Conservation (phyloP, 1,284 basidiomycete genomes). For the Fomitiporia mediterranea region DNA sequence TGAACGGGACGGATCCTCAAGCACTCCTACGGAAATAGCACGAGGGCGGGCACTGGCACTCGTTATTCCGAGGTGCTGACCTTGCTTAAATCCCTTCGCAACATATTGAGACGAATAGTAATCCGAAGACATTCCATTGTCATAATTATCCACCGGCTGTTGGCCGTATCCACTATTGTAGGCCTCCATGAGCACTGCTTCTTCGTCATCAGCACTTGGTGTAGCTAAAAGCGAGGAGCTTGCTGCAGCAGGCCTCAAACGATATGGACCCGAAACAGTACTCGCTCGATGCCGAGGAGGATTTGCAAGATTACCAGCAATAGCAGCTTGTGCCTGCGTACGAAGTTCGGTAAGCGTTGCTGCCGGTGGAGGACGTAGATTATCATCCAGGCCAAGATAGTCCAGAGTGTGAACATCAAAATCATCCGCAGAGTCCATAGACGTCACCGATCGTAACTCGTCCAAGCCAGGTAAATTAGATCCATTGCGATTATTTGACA, state of each 20-base stretch:
- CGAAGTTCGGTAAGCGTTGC: slow-evolving; percentile 82
- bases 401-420: slow-evolving; percentile 92
- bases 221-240: slow-evolving; percentile 51
- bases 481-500: slow-evolving; percentile 55
- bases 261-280: slow-evolving; percentile 83
- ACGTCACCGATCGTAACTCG: slow-evolving; percentile 73
- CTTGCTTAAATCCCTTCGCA: slow-evolving; percentile 67
- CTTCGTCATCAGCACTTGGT: slow-evolving; percentile 58
- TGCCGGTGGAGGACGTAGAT: slow-evolving; percentile 55
- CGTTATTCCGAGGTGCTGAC: slow-evolving; percentile 56
- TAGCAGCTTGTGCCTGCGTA: slow-evolving; percentile 83
- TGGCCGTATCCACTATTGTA: slow-evolving; percentile 48
- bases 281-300: slow-evolving; percentile 81
- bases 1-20: slow-evolving; percentile 72
- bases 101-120: slow-evolving; percentile 56
- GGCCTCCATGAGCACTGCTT: slow-evolving; percentile 65
- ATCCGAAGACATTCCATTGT: slow-evolving; percentile 42
- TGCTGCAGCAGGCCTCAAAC: slow-evolving; percentile 52
- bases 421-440: slow-evolving; percentile 78
- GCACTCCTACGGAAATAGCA: slow-evolving; percentile 86
- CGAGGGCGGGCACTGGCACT: slow-evolving; percentile 56
- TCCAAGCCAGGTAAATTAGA: slow-evolving; percentile 63
- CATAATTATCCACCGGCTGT: slow-evolving; percentile 57
- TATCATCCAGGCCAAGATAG: slow-evolving; percentile 89
- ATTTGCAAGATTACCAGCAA: slow-evolving; percentile 74